Conservation (phyloP, 164 flowering plant species). For the Macadamia tetraphylla region DNA sequence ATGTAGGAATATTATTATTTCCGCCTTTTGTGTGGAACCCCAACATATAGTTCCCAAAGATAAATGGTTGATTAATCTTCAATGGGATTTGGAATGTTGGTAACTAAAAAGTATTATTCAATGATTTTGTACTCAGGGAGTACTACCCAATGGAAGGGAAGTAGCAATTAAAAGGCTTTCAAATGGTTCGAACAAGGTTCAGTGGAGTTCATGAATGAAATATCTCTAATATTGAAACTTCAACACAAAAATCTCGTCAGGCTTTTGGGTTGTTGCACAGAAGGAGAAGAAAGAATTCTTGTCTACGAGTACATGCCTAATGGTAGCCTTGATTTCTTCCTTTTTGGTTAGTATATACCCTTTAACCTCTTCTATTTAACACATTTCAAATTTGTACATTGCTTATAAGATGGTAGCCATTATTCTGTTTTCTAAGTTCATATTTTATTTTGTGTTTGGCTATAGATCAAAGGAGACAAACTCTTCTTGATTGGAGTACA, state of each 20-base stretch:
- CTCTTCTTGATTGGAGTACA: conserved; percentile 24
- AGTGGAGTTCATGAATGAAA: conserved; percentile 7
- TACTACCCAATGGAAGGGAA: conserved; percentile 9
- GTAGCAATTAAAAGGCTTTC: conserved; percentile 11
- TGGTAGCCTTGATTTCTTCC: conserved; percentile 33
- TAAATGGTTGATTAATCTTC: neutral
- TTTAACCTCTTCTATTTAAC: too few relatives aligned
- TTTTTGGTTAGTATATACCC: conserved; percentile 25
- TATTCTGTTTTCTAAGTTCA: neutral
- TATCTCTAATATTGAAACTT: conserved; percentile 3
- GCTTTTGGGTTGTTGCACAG: conserved; percentile 1
- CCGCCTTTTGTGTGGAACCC: too few relatives aligned
- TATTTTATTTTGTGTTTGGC: neutral
- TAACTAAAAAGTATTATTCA: too few relatives aligned
- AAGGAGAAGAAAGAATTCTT: neutral
- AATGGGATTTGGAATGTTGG: too few relatives aligned
- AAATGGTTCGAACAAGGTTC: conserved; percentile 3
- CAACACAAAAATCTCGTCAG: conserved; percentile 7
- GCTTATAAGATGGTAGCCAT: neutral
- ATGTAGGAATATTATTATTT: too few relatives aligned
- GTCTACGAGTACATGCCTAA: conserved; percentile 36
- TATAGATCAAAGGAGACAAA: conserved; percentile 15
- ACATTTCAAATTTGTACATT: too few relatives aligned
- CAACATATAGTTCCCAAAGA: too few relatives aligned
- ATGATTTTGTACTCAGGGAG: conserved; percentile 16